Conservation (phyloP, 441 rosid genomes). For the Pelargonium citronellum region DNA sequence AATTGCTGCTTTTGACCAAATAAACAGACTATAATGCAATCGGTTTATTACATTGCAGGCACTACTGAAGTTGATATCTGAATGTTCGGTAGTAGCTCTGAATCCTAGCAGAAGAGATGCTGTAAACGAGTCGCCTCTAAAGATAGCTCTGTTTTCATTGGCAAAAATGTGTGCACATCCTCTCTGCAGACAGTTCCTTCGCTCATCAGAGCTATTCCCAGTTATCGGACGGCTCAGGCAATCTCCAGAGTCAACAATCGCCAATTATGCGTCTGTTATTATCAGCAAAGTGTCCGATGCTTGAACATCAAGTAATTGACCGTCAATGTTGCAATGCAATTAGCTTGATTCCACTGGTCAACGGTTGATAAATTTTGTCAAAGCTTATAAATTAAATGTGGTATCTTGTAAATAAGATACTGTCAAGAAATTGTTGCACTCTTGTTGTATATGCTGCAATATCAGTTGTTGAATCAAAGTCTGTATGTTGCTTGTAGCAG, state of each 20-base stretch:
- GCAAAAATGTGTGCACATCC: conserved; percentile 88
- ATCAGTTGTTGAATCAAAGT: neutral
- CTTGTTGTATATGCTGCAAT: conserved; percentile 9
- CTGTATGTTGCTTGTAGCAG: neutral
- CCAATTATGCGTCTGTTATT: conserved; percentile 73
- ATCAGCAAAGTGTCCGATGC: conserved; percentile 56
- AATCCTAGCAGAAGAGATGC: conserved; percentile 69
- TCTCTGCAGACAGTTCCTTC: conserved; percentile 67
- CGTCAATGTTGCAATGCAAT: neutral
- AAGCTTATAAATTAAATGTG: neutral
- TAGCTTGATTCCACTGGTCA: conserved; percentile 13
- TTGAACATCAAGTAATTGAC: conserved; percentile 15
- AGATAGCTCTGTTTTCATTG: conserved; percentile 88
- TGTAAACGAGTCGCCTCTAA: conserved; percentile 74
- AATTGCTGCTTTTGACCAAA: neutral
- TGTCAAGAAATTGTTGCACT: neutral
- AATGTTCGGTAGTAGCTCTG: conserved; percentile 64
- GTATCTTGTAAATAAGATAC: conserved; percentile 11
- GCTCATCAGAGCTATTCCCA: conserved; percentile 68
- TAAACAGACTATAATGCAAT: neutral
- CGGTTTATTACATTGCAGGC: conserved; percentile 42
- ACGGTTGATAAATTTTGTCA: conserved; percentile 8
- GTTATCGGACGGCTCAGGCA: conserved; percentile 75
- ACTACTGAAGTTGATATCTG: conserved; percentile 64
- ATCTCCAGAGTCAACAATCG: conserved; percentile 77